These are phyloP conservation scores for Tolypocladium amazonense DNA, from an alignment of 2,329 filamentous ascomycete genomes.

Conservation along the genomic window DNA sequence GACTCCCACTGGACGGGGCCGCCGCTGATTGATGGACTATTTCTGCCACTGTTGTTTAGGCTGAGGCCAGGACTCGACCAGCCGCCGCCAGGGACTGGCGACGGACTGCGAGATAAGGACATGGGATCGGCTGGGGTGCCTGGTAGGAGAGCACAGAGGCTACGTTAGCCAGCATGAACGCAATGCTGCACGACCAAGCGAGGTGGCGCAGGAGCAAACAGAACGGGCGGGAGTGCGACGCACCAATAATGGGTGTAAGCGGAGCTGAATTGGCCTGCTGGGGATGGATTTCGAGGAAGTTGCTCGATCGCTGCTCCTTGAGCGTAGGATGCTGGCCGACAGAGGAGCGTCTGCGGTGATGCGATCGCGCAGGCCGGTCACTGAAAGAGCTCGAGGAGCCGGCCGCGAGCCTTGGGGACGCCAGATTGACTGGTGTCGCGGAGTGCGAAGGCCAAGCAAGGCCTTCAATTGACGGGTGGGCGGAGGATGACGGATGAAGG, in stretches of 20 bases:
- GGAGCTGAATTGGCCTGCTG: slow-evolving; percentile 16
- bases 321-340: slow-evolving; percentile 18
- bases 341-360: slow-evolving; percentile 41
- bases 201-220: background rate
- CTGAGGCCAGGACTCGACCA: slow-evolving; percentile 79
- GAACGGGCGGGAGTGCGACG: slow-evolving; percentile 14
- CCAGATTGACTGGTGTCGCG: slow-evolving; percentile 32
- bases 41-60: slow-evolving; percentile 60
- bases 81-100: slow-evolving; percentile 71
- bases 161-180: slow-evolving; percentile 5
- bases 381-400: slow-evolving; percentile 45
- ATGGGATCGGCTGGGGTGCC: slow-evolving; percentile 52
- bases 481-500: background rate
- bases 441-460: background rate
- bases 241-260: slow-evolving; percentile 48
- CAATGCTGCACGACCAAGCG: background rate
- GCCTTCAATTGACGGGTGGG: background rate
- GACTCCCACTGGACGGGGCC: slow-evolving; percentile 69
- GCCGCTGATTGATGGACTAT: slow-evolving; percentile 52
- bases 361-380: slow-evolving; percentile 34
- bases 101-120: slow-evolving; percentile 81
- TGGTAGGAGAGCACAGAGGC: slow-evolving; percentile 12
- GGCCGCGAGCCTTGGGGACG: slow-evolving; percentile 34
- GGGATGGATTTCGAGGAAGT: slow-evolving; percentile 19
- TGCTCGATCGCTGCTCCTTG: slow-evolving; percentile 18